phyloP scores from a whole-genome alignment of 495 filamentous ascomycete species.

The Aspergillus hancockii region DNA sequence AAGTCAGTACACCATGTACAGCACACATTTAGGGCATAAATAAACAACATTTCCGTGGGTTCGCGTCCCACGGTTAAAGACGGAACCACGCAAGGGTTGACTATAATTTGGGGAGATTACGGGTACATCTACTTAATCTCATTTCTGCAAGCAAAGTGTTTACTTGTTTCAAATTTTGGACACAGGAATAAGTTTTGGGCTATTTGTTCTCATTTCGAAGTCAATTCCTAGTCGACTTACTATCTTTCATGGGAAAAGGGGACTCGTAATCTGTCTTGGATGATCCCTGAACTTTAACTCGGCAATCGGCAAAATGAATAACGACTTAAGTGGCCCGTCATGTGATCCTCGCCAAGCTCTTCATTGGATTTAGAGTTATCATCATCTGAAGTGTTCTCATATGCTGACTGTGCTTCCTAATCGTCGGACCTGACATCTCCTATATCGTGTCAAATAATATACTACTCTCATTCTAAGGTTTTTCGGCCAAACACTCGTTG shows the following conservation, averaged over 20 bases:
- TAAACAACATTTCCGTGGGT: constrained; percentile 25
- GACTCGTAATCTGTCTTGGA: constrained; percentile 13
- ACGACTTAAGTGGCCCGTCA: constrained; percentile 5
- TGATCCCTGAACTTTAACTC: background rate
- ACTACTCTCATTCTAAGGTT: background rate
- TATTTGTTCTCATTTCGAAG: background rate
- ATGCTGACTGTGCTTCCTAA: background rate
- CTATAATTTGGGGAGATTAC: constrained; percentile 9
- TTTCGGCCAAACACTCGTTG: background rate
- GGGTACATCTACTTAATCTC: too few relatives aligned
- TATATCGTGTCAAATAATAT: background rate
- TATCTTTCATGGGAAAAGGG: background rate
- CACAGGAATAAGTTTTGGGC: background rate
- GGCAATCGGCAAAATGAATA: constrained; percentile 2
- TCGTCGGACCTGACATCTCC: background rate
- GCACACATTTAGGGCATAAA: constrained; percentile 6
- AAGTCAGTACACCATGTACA: background rate
- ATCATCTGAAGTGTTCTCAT: too few relatives aligned
- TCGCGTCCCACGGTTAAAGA: constrained; percentile 12
- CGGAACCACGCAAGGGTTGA: constrained; percentile 12
- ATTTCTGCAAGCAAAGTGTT: background rate
- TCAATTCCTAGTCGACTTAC: background rate
- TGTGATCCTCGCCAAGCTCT: constrained; percentile 2
- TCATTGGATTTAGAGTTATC: background rate
- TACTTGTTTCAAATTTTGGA: background rate